Percentiles rank a stretch among this genome's conserved stretches.
These are phyloP conservation scores for Aspergillus brunneoviolaceus DNA, from an alignment of 2,329 filamentous ascomycete genomes.

Conservation along the genomic window DNA sequence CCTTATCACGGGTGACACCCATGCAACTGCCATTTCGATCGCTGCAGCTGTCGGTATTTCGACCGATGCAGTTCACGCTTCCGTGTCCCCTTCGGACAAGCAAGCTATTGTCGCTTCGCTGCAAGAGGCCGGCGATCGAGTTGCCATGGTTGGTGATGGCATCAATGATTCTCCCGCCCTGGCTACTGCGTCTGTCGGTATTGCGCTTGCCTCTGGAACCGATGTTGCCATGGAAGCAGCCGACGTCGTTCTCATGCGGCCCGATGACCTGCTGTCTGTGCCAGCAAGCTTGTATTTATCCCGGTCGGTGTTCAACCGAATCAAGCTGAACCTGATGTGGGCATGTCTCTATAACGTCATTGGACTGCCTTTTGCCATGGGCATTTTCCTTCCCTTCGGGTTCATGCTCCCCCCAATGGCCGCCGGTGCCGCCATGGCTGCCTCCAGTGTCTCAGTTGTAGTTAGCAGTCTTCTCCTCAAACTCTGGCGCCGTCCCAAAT, in stretches of 20 bases:
- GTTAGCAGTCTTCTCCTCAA: constrained; percentile 79
- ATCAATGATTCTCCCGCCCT: constrained; percentile 98
- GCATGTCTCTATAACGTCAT: constrained; percentile 90
- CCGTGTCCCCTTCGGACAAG: constrained; percentile 89
- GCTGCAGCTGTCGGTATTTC: constrained; percentile 80
- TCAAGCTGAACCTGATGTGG: constrained; percentile 91
- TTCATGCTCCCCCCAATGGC: constrained; percentile 86
- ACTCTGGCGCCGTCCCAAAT: constrained; percentile 78
- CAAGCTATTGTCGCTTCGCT: constrained; percentile 78
- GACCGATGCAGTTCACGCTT: constrained; percentile 72
- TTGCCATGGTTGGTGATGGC: constrained; percentile 97
- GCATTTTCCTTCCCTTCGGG: constrained; percentile 85
- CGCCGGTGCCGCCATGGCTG: constrained; percentile 90
- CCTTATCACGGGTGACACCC: constrained; percentile 92
- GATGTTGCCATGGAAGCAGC: constrained; percentile 98
- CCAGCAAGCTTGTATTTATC: constrained; percentile 80
- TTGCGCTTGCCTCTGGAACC: constrained; percentile 87
- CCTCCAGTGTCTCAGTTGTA: constrained; percentile 86
- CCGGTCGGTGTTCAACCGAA: constrained; percentile 81
- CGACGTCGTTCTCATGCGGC: constrained; percentile 92
- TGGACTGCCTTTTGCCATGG: constrained; percentile 95
- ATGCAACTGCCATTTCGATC: constrained; percentile 78
- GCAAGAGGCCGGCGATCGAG: constrained; percentile 70
- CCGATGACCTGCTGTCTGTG: constrained; percentile 89
- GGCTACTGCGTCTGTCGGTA: constrained; percentile 87